Percentiles rank a stretch among this genome's conserved stretches.
phyloP scores from a whole-genome alignment of 306 rosid species.

The Senna tora region DNA sequence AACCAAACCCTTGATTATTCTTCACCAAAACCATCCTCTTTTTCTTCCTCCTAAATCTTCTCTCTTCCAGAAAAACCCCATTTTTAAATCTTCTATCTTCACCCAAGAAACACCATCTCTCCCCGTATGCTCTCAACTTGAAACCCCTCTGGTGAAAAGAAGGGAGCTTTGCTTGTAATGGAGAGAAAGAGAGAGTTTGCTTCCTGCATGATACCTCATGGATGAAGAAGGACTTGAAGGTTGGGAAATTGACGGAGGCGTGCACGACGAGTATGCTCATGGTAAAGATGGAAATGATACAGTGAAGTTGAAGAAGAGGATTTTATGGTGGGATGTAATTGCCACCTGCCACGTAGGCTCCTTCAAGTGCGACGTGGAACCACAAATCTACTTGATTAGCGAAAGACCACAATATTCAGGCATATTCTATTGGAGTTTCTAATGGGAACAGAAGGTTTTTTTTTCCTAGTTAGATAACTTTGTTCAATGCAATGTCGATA shows the following conservation, averaged over 20 bases:
- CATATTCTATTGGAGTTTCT: too few relatives aligned
- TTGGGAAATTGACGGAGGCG: constrained; percentile 50
- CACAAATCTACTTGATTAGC: background rate
- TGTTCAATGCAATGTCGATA: too few relatives aligned
- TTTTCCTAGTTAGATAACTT: too few relatives aligned
- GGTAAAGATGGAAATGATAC: constrained; percentile 33
- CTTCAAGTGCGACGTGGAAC: background rate
- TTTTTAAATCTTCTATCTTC: constrained; percentile 37
- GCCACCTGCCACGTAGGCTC: constrained; percentile 26
- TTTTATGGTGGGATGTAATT: background rate
- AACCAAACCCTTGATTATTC: constrained; percentile 78
- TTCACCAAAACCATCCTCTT: constrained; percentile 65
- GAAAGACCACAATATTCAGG: background rate
- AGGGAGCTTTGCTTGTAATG: constrained; percentile 42
- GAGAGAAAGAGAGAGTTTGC: constrained; percentile 47
- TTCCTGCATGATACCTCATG: constrained; percentile 41
- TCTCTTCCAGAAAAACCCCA: constrained; percentile 50
- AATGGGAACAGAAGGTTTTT: too few relatives aligned
- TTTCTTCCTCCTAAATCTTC: constrained; percentile 34
- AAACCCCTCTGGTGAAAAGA: constrained; percentile 44
- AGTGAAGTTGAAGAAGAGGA: background rate
- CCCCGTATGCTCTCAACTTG: constrained; percentile 48
- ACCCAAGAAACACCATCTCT: constrained; percentile 40
- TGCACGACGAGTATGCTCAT: constrained; percentile 56
- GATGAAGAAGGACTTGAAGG: constrained; percentile 44